These are phyloP conservation scores for Erodium texanum DNA, from an alignment of 441 rosid genomes.

Conservation along the genomic window DNA sequence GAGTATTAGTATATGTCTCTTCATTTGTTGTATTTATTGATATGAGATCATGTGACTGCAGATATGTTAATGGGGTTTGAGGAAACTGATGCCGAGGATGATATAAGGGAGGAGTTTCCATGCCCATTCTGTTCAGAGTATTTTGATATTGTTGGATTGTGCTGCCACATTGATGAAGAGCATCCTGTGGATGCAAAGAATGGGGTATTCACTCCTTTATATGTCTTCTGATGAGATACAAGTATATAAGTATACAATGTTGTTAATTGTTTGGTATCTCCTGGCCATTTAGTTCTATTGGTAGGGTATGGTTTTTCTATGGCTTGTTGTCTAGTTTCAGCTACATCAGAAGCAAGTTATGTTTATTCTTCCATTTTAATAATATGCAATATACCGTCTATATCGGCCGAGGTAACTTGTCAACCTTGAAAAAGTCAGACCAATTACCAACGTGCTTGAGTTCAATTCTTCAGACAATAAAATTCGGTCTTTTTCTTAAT, in stretches of 20 bases:
- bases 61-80: constrained; percentile 77
- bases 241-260: background rate
- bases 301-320: background rate
- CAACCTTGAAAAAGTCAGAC: background rate
- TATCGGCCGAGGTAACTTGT: background rate
- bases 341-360: background rate
- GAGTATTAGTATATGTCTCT: background rate
- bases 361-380: too few relatives aligned
- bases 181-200: constrained; percentile 66
- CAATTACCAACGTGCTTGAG: background rate
- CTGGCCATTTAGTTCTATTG: background rate
- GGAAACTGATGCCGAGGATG: constrained; percentile 81
- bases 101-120: constrained; percentile 79
- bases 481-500: background rate
- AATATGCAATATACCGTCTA: background rate
- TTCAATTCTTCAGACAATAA: background rate
- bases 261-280: background rate
- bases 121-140: constrained; percentile 91
- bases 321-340: background rate
- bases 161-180: constrained; percentile 96
- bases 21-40: constrained; percentile 14
- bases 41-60: constrained; percentile 35
- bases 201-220: constrained; percentile 44
- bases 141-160: constrained; percentile 79
- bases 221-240: background rate